Base-by-base conservation (phyloP, 768 basidiomycete species). In the Hygrophoropsis aurantiaca region DNA sequence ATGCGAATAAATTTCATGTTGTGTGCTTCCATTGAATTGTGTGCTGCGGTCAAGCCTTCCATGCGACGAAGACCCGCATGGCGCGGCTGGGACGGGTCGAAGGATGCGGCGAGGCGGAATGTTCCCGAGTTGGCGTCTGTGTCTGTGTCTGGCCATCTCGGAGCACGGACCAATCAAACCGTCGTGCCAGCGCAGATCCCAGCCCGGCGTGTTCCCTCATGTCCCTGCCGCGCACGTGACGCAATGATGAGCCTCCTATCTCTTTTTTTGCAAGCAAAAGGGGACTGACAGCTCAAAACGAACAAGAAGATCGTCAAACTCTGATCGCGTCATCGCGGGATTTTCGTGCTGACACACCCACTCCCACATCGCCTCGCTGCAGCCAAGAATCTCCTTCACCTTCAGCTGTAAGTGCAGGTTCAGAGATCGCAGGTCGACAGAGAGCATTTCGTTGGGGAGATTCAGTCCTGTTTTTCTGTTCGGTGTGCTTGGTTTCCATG, bases 301-400 rank as follows among this genome's bases (percentile, higher is more conserved):
- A 32, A 59, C 64, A 50, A 87, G 57, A 23, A 85, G 64, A 24
- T 65, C 69, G 52, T 87, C 83, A 52, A 85, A 87, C 37, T 85
- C 82, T 34, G 77, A 71, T 49, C 85, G 65, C 8, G 74, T 78
- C 64, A 87, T 67, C 11, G 74, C 70, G 42, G 49, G 51, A 42
- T 50, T 49, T 38, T 27, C 49, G 11, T 53, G 58, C 66, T 82
- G 81, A 50, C 74, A 75, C 3, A 88, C 75, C 79, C 81, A 88
- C 45, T 85, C 85, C 87, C 87, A 90, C 85, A 89, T 89, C 24
- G 80, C 72, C 63, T 89, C 87, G 0, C 81, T 73, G 55, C 85
- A 88, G 7, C 74, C 84, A 11, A 87, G 53, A n/a, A 88, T 73
- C 59, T 86, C 87, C 47, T 77, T 73, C 8, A 77, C 76, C 11